phyloP scores from a whole-genome alignment of 495 filamentous ascomycete species.

The Penicillium turbatum region DNA sequence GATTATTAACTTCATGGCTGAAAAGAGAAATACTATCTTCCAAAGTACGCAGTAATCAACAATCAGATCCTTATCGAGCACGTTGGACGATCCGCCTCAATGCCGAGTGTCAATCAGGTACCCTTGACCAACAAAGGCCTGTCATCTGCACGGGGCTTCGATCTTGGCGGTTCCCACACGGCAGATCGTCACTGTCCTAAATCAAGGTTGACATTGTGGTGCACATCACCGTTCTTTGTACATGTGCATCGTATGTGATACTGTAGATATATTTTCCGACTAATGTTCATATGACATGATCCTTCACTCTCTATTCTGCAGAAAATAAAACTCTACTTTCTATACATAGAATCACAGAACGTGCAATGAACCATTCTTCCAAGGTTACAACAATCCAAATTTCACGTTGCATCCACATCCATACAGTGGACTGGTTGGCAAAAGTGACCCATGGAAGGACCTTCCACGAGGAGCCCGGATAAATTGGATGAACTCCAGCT shows the following conservation, averaged over 20 bases:
- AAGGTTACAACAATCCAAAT: neutral
- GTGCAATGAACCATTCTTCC: neutral
- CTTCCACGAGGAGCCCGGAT: conserved; percentile 4
- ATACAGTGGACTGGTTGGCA: neutral
- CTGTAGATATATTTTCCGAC: neutral
- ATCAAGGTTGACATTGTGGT: conserved; percentile 21
- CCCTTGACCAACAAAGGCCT: conserved; percentile 18
- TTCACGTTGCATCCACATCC: neutral
- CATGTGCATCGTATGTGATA: neutral
- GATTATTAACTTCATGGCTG: neutral
- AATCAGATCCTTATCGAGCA: conserved; percentile 6
- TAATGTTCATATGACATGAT: neutral
- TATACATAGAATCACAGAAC: conserved; percentile 10
- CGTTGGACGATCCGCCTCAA: conserved; percentile 18
- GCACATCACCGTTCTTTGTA: conserved; percentile 16
- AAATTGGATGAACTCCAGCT: conserved; percentile 6
- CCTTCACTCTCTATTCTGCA: neutral
- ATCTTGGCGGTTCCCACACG: conserved; percentile 43
- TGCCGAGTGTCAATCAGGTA: conserved; percentile 20
- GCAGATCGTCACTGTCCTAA: conserved; percentile 42
- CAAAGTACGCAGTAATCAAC: neutral
- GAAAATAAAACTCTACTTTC: neutral
- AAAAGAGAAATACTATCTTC: neutral
- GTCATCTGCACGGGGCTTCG: conserved; percentile 40
- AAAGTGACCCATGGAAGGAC: neutral